Evolutionary conservation across 352 stramenopile genomes (phyloP), one percentile per base, ranked within the genome.

Genomic region (Phytophthora litchii): DNA sequence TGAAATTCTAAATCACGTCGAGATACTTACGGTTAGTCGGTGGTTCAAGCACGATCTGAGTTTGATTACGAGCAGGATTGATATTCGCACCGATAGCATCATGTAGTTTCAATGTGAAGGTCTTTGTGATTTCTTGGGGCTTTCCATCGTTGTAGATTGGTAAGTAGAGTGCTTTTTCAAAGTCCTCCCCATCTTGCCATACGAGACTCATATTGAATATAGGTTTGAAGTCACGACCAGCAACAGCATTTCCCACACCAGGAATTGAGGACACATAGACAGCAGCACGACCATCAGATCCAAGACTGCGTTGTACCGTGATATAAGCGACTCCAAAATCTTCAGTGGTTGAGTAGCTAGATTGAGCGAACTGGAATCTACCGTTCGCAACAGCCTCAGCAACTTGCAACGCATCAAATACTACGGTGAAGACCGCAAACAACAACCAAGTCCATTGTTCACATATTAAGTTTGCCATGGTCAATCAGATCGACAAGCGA

Each of bases 141-240:
- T 49, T 50, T 0, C 67, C 70, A 20, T 92, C 82, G 34, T 92
- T 90, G 20, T 87, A 70, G 3, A 92, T 51, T 8, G 70, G 70
- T 7, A 92, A 34, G 51, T 90, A 89, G 1, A 92, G 66, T 32
- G 82, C 72, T 49, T 84, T 85, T 55, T 92, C 82, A 7, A 76
- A 60, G 49, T 86, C 75, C 35, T 90, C 80, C 17, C 82, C 76
- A 52, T 92, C 80, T 34, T 92, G 77, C 82, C 82, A 92, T 25
- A 88, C 68, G n/a, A 92, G 55, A 64, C 82, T 92, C 16, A 76
- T 51, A 54, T 92, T 92, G 56, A 76, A 88, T 5, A 89, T 44
- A 3, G 74, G 58, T 32, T 72, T 74, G 43, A 81, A 90, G 56
- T 92, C 78, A 9, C 66, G 58, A 0, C 74, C 76, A 16, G 76